Evolutionary conservation across 2,329 filamentous ascomycete genomes (phyloP).

Genomic region (Calonectria crousiana): DNA sequence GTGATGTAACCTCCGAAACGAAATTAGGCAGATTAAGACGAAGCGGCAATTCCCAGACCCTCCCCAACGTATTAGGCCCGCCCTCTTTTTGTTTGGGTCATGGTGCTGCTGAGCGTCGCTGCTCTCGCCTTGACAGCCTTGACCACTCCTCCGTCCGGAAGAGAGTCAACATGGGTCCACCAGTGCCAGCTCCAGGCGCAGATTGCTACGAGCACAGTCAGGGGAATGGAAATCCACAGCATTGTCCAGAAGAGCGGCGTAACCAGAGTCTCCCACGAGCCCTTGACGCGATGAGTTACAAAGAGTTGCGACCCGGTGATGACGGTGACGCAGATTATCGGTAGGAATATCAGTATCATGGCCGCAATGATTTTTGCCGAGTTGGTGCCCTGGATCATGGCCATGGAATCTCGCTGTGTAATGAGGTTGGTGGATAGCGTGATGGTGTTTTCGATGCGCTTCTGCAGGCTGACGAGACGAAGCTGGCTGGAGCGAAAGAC

Average conservation of each 20-base stretch:
- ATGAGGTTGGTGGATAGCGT: slow-evolving; percentile 52
- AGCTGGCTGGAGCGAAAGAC: slow-evolving; percentile 52
- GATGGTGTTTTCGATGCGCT: slow-evolving; percentile 51
- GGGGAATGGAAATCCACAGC: slow-evolving; percentile 47
- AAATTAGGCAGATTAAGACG: background rate
- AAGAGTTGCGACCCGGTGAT: slow-evolving; percentile 47
- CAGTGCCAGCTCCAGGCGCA: slow-evolving; percentile 46
- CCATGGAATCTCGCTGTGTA: slow-evolving; percentile 51
- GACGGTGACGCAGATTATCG: slow-evolving; percentile 51
- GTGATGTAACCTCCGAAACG: background rate
- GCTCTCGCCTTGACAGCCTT: slow-evolving; percentile 33
- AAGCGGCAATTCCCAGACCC: background rate
- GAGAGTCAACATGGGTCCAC: slow-evolving; percentile 44
- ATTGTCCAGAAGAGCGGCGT: slow-evolving; percentile 47
- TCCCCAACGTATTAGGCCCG: no score
- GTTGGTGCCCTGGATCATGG: slow-evolving; percentile 51
- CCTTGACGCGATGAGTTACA: slow-evolving; percentile 33
- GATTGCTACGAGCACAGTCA: slow-evolving; percentile 41
- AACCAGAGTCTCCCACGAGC: slow-evolving; percentile 38
- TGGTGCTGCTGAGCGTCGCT: slow-evolving; percentile 35
- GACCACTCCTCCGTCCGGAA: slow-evolving; percentile 34
- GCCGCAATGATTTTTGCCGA: slow-evolving; percentile 53
- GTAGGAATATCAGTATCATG: slow-evolving; percentile 54
- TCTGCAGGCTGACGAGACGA: slow-evolving; percentile 49
- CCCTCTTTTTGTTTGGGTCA: background rate